Conservation (phyloP, 2,329 filamentous ascomycete species). For the Emmonsiellopsis sp. region DNA sequence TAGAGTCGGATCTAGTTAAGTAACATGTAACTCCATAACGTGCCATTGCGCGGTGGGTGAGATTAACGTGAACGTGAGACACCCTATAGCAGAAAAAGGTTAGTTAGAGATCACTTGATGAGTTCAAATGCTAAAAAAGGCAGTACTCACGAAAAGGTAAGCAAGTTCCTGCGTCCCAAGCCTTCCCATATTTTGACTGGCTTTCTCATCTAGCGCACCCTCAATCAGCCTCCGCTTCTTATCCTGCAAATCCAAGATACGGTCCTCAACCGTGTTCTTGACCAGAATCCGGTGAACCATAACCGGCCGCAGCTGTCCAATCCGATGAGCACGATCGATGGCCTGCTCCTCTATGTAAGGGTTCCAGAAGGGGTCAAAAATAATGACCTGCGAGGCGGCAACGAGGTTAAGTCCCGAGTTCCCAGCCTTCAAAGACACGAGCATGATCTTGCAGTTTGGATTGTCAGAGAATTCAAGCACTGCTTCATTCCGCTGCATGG, state of each 20-base stretch:
- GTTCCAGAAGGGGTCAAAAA: conserved; percentile 92
- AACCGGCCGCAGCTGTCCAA: conserved; percentile 68
- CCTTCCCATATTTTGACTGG: conserved; percentile 56
- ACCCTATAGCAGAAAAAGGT: neutral
- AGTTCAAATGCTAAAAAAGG: neutral
- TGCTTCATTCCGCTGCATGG: conserved; percentile 56
- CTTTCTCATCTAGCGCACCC: conserved; percentile 68
- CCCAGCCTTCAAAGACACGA: conserved; percentile 70
- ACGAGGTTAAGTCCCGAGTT: conserved; percentile 83
- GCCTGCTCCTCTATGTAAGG: conserved; percentile 89
- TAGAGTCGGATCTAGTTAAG: no score
- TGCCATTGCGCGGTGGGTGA: neutral
- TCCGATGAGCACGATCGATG: conserved; percentile 79
- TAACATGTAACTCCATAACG: no score
- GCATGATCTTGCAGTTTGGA: conserved; percentile 56
- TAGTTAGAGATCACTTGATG: neutral
- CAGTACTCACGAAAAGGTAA: conserved; percentile 51
- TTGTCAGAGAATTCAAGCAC: conserved; percentile 60
- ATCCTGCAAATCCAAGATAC: conserved; percentile 71
- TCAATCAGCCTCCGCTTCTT: conserved; percentile 70
- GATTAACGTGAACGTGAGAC: neutral
- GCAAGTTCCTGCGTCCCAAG: conserved; percentile 59
- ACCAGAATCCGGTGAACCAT: conserved; percentile 73
- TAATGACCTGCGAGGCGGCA: conserved; percentile 73
- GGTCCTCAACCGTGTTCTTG: conserved; percentile 72